Base-by-base conservation (phyloP, 2,329 filamentous ascomycete species). In the Decorospora gaudefroyi region DNA sequence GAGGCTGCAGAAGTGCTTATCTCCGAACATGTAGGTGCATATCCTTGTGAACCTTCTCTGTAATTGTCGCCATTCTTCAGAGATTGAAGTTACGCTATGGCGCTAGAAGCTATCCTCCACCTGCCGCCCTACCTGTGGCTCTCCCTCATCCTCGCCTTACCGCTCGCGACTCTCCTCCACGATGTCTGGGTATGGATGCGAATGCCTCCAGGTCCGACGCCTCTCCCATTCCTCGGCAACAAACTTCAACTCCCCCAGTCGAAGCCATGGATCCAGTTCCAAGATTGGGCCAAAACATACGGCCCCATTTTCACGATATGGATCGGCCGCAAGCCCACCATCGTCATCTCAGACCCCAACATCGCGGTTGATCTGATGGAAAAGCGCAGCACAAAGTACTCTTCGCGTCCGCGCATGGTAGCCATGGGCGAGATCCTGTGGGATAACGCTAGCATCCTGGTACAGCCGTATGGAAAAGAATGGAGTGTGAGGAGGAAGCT, bases 271-370 rank as follows among this genome's bases (percentile, higher is more conserved):
- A 53, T 66, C 33, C 61, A 67, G 37, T 67, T 77, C 58, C 61
- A 76, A 49, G 56, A 71, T 41, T 76, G 74, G 74, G 71, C 72
- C 7, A 65, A 70, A 31, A 56, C 28, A 16, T 77, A 77, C 48
- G 75, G 75, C 0, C 72, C 74, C 3, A 75, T 77, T 34, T 76
- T 73, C 57, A 77, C 75, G 2, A 67, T 77, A 46, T 76, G 74
- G 74, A 72, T 76, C 17, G 74, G 74, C 0, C 64, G 74, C n/a
- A 69, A 65, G 8, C 74, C 74, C 2, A 75, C 74, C 0, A 46
- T 78, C 4, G 63, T 77, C 37, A 64, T 77, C 35, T 76, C 70
- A 0, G 74, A 77, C 48, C 73, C 74, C 0, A 54, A 68, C 9
- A 61, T 76, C 1, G 74, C 74, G 0, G 67, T 65, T 1, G 74